phyloP scores from a whole-genome alignment of 2,329 filamentous ascomycete species.

The Fusarium subglutinans region DNA sequence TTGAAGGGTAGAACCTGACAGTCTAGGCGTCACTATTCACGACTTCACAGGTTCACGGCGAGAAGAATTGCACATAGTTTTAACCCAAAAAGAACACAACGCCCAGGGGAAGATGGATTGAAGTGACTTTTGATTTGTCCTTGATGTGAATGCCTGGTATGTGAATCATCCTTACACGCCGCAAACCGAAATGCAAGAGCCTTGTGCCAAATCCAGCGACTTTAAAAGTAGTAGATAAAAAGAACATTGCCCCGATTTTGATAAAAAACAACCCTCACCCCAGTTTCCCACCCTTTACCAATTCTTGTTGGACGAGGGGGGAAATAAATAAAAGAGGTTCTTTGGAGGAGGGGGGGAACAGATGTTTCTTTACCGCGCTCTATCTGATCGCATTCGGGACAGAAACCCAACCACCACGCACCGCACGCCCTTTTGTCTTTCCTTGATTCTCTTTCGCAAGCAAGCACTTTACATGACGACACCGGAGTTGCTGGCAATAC shows the following conservation, averaged over 20 bases:
- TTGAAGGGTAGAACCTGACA: neutral
- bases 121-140: conserved; percentile 52
- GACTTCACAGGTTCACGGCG: conserved; percentile 1
- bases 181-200: conserved; percentile 62
- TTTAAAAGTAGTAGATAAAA: conserved; percentile 40
- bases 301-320: neutral
- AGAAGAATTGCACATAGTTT: conserved; percentile 18
- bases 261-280: conserved; percentile 8
- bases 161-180: conserved; percentile 62
- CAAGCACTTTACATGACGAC: conserved; percentile 91
- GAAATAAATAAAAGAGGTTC: conserved; percentile 18
- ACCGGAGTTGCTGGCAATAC: conserved; percentile 99
- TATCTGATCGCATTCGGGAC: conserved; percentile 48
- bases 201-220: conserved; percentile 54
- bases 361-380: conserved; percentile 42
- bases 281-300: conserved; percentile 12
- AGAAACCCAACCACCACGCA: conserved; percentile 41
- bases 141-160: conserved; percentile 62
- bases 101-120: conserved; percentile 34
- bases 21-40: neutral
- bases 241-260: conserved; percentile 38
- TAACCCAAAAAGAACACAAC: conserved; percentile 10
- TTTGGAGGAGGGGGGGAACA: conserved; percentile 34
- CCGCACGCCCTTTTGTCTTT: conserved; percentile 43
- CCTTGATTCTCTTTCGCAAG: conserved; percentile 33